phyloP scores from a whole-genome alignment of 257 asterid genomes.

The Nicotiana attenuata region DNA sequence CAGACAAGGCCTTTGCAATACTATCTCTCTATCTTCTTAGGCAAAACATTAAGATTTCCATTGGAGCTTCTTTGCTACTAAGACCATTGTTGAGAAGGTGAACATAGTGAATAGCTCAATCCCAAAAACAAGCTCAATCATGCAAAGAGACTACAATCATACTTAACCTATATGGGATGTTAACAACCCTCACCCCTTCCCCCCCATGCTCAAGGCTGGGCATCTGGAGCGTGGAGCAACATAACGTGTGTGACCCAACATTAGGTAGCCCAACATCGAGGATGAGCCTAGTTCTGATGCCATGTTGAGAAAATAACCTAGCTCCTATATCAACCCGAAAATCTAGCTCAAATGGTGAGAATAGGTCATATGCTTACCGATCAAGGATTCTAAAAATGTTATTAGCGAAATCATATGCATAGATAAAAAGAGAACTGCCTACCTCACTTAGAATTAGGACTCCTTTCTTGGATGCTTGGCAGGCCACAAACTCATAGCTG shows the following conservation, averaged over 20 bases:
- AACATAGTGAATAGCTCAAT: background rate
- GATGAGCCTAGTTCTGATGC: background rate
- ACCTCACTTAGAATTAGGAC: conserved; percentile 96
- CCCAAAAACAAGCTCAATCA: background rate
- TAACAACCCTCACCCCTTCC: background rate
- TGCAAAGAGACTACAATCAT: background rate
- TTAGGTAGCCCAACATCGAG: background rate
- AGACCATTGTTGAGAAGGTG: conserved; percentile 4
- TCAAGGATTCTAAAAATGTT: background rate
- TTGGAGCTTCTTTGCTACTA: background rate
- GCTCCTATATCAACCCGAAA: background rate
- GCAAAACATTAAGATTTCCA: background rate
- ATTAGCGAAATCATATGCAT: background rate
- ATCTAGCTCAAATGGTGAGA: background rate
- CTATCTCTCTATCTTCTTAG: background rate
- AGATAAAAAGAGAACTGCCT: conserved; percentile 17
- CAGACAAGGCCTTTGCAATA: background rate
- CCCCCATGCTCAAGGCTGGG: background rate
- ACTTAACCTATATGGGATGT: background rate
- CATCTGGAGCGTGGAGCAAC: background rate
- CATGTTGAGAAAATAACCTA: background rate
- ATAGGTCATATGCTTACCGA: background rate
- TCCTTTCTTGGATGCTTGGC: conserved; percentile 88
- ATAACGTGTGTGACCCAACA: background rate
- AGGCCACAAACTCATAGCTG: conserved; percentile 93